Conservation (phyloP, 768 basidiomycete genomes). For the Lepiota venenata region DNA sequence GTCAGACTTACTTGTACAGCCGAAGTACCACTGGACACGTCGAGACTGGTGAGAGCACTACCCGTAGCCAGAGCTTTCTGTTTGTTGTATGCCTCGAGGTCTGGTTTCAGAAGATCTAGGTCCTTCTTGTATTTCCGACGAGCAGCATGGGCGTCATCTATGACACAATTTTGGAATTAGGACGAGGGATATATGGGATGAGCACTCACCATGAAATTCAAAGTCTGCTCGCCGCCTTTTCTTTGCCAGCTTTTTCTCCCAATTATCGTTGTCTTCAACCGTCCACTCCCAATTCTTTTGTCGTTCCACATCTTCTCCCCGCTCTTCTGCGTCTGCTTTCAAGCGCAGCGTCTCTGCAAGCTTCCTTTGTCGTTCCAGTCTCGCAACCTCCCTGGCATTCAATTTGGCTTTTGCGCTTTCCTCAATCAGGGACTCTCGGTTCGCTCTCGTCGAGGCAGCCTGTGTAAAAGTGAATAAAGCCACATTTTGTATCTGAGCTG, state of each 20-base stretch:
- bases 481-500: not conserved
- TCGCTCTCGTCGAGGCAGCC: conserved; percentile 77
- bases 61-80: conserved; percentile 88
- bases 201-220: conserved; percentile 81
- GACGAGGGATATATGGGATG: not conserved
- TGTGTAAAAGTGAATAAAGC: conserved; percentile 26
- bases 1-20: conserved; percentile 29
- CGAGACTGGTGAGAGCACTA: conserved; percentile 64
- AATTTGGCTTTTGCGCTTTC: conserved; percentile 79
- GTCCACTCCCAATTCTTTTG: conserved; percentile 95
- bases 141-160: conserved; percentile 90
- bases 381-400: conserved; percentile 74
- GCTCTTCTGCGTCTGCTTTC: conserved; percentile 86
- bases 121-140: conserved; percentile 91
- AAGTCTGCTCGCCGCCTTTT: conserved; percentile 86
- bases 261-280: conserved; percentile 92
- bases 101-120: conserved; percentile 82
- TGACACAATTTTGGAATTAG: not conserved
- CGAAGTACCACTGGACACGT: conserved; percentile 38
- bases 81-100: conserved; percentile 80
- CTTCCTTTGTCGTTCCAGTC: conserved; percentile 87
- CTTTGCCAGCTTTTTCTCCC: conserved; percentile 87
- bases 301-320: conserved; percentile 89
- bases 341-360: conserved; percentile 82
- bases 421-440: conserved; percentile 81